Base-by-base conservation (phyloP, 768 basidiomycete genomes). In the Boletellus emodensis region DNA sequence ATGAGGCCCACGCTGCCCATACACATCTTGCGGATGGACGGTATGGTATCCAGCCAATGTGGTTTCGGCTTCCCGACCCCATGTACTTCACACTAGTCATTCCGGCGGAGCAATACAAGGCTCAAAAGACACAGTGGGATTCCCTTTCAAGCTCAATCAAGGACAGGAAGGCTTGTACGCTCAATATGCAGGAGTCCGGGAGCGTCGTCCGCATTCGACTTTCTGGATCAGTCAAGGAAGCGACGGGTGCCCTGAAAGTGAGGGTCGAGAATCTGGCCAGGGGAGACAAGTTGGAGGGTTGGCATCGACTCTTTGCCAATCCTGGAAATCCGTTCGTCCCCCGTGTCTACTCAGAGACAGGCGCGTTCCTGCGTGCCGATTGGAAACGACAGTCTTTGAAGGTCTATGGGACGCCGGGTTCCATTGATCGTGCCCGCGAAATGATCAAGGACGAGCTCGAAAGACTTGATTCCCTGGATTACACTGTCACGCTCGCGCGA, bases 211-310 rank as follows among this genome's bases (percentile, higher is more conserved):
- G 67, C 14, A 71, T 84, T 36, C 72, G 65, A 4, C 69, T 83
- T n/a, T 56, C 68, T 1, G 82, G 83, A 0, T 69, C 76, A 13
- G 76, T 77, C 44, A 78, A 78, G 63, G 75, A 77, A 55, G 73
- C 73, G 2, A 72, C 77, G 1, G 83, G 83, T 1, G 70, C 74
- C 5, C 58, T 85, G 52, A 84, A 83, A 65, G 82, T 84, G 12
- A 68, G 82, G 45, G 77, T 81, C 0, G 83, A 84, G 61, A 75
- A 69, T 45, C 60, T 84, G 35, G 75, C 73, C 3, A 70, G 69
- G 20, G 83, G 83, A 6, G 75, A 78, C 36, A 75, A 65, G 33
- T 65, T 84, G 3, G 64, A 65, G 4, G 71, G 71, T 32, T 84
- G 81, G 82, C 81, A 83, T 61, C 64, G 70, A 32, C 71, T 71